Base-by-base conservation (phyloP, 768 basidiomycete species). In the Mycena galericulata region DNA sequence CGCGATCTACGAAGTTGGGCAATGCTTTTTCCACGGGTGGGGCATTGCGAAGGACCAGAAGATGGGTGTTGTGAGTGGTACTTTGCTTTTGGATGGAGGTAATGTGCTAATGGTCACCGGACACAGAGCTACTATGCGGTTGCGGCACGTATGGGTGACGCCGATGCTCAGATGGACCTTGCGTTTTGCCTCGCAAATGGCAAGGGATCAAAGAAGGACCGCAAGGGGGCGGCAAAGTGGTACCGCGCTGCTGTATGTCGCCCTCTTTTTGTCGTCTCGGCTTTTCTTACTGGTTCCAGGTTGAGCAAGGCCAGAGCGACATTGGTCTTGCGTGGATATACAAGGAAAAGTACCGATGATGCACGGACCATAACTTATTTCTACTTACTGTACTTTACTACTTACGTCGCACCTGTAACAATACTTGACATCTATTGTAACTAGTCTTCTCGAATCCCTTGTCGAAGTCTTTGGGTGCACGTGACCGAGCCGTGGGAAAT, bases 21-120 rank as follows among this genome's bases (percentile, higher is more conserved):
- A 95, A 78, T 95, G 94, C 76, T 97, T 96, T 79, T 93, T 93
- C 76, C 93, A 95, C 57, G 96, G 95, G 1, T 97, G 95, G 95
- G 96, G 96, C 10, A 90, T 95, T 15, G 75, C 80, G 30, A 94
- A 94, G 77, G 94, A 97, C 78, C 91, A 93, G 81, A 94, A 92
- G 84, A 94, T 96, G 93, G 94, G 88, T 8, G 90, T 95, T 27
- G 92, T 93, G 76, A 62, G 92, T 86, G 14, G 32, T 26, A 38
- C 26, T 59, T 30, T 54, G 34, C 22, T 60, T 51, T 22, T 65
- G 61, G 54, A 34, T 22, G 32, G 18, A 65, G 46, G 18, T n/a
- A n/a, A n/a, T 27, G 62, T 30, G 40, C 43, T 55, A 36, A 18
- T 43, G 26, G 4, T 56, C n/a, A 40, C 26, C 26, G 26, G 20